Evolutionary conservation across 2,329 filamentous ascomycete species (phyloP), one percentile per base, ranked within the genome.

Genomic region (Pseudocercospora pini-densiflorae): DNA sequence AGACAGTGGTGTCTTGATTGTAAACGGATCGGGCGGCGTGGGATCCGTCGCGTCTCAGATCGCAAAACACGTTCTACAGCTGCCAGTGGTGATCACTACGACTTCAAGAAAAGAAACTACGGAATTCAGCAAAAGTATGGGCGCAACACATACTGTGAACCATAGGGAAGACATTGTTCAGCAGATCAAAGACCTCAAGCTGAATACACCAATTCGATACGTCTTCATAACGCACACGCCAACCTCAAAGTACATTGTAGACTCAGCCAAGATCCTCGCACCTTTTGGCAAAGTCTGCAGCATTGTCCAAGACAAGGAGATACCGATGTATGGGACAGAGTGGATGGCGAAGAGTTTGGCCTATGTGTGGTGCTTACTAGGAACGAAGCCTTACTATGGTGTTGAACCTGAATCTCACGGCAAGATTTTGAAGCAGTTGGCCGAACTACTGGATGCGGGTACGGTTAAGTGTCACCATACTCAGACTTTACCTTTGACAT

Each of bases 211-310:
- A 1, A 71, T 81, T 65, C 80, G 79, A 65, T 82, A 83, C 69
- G 77, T 79, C 5, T 81, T 79, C 73, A 81, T 83, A 70, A 80
- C 80, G 16, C 77, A 79, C 45, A 75, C 77, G 2, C 75, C 77
- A 3, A 81, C 81, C 3, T 78, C 79, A 55, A 76, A 80, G 59
- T 84, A 84, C 68, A 71, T 83, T 51, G 69, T 61, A 4, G 76
- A 78, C 10, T 74, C 78, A 2, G 77, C 76, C 1, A 75, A 78
- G 24, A 74, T 83, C n/a, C 77, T 78, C 45, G 79, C 78, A 16
- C 80, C 81, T 1, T 82, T 83, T 47, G 81, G 79, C 8, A 83
- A 82, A 69, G 77, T 82, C 6, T 82, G 80, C 74, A 81, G 78
- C 12, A 82, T 83, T 62, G 80, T 83, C 14, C 81, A 84, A 70